Base-by-base conservation (phyloP, 495 filamentous ascomycete species). In the Trichoderma reesei region DNA sequence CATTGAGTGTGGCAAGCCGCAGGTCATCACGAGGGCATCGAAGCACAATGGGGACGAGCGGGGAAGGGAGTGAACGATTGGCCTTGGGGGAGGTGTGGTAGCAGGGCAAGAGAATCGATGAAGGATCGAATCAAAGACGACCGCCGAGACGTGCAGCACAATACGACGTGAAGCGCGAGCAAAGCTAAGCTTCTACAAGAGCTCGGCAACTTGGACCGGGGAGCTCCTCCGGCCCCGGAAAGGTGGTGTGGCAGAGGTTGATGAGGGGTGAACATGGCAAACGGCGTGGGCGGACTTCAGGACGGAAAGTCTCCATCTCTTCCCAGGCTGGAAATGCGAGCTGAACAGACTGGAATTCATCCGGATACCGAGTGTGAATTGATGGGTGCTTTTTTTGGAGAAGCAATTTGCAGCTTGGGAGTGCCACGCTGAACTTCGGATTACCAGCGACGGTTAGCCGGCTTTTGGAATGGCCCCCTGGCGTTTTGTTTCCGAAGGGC, bases 361-460 rank as follows among this genome's bases (percentile, higher is more conserved):
- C 51, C 51, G 51, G 26, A 34, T 26, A 26, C 26, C 26, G 26
- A 26, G 26, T 26, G 26, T 26, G 26, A 26, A 26, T 26, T 1
- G 26, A 56, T 20, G 34, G 26, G 51, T 14, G 34, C 33, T 2
- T 34, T 34, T 33, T 56, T 31, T 56, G 51, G 51, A 56, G 31
- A 31, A 56, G 48, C 20, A 56, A 56, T 14, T 34, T 33, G 51
- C 26, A 56, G 51, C 51, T 56, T 36, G 31, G 8, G 51, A 34
- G 51, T 33, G 51, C 51, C 51, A 56, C 51, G 3, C 9, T n/a
- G 51, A 56, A 26, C 51, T 56, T 56, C 51, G 51, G 51, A 34
- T 56, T 56, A 56, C 51, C 51, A 34, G 9, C 31, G 51, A 56
- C 31, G 51, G 51, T 56, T 56, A 56, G 51, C 51, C 51, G 51